Conservation (phyloP, 2,329 filamentous ascomycete species). For the Colletotrichum melonis region DNA sequence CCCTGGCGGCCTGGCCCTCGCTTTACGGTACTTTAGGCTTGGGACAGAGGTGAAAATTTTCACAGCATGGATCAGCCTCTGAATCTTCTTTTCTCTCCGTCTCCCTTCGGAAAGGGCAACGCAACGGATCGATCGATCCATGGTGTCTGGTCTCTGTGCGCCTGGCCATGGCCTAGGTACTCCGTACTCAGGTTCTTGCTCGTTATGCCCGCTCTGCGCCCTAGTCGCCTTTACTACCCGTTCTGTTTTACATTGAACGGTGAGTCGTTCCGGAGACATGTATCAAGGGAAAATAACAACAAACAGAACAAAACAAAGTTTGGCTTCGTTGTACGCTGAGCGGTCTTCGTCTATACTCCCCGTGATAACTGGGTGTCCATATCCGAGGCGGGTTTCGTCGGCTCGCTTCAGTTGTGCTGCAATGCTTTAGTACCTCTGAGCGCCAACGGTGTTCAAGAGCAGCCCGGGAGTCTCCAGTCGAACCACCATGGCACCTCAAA, state of each 20-base stretch:
- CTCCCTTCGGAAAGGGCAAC: slow-evolving; percentile 9
- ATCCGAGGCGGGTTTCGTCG: neutral
- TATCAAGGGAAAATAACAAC: slow-evolving; percentile 26
- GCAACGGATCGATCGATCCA: slow-evolving; percentile 25
- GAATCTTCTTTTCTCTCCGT: neutral
- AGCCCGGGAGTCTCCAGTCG: slow-evolving; percentile 1
- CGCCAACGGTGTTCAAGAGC: slow-evolving; percentile 5
- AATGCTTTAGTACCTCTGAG: neutral
- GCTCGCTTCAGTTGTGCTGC: neutral
- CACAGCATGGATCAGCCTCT: slow-evolving; percentile 10
- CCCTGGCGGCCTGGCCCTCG: neutral
- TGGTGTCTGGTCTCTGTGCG: slow-evolving; percentile 8
- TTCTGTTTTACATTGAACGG: slow-evolving; percentile 13
- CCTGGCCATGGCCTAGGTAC: slow-evolving; percentile 16
- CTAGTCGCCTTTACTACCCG: neutral
- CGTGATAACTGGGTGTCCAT: neutral
- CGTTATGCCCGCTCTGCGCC: slow-evolving; percentile 12
- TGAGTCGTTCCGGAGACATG: slow-evolving; percentile 14
- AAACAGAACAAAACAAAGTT: slow-evolving; percentile 10
- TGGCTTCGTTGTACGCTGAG: neutral
- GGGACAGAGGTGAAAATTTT: neutral
- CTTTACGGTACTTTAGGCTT: neutral
- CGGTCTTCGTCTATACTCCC: neutral
- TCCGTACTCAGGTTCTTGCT: slow-evolving; percentile 9
- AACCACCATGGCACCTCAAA: neutral